Evolutionary conservation across 2,329 filamentous ascomycete genomes (phyloP).

Genomic region (Beauveria sp.): DNA sequence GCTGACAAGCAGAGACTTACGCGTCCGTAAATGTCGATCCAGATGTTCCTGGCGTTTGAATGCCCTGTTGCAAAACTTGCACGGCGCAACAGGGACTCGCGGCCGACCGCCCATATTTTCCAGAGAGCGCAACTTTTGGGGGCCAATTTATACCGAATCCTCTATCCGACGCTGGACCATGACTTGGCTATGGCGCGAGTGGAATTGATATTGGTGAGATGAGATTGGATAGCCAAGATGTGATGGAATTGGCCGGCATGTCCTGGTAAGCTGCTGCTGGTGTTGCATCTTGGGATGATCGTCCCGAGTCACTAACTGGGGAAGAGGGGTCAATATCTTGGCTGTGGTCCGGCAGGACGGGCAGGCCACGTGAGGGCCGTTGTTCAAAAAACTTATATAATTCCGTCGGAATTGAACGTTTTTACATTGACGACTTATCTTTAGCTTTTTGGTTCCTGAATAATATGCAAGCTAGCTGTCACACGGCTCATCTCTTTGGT

Average conservation of each 20-base stretch:
- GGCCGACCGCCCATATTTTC: slow-evolving; percentile 12
- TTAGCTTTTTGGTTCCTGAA: too few species aligned
- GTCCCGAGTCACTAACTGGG: background rate
- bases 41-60: slow-evolving; percentile 27
- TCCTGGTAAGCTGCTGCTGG: background rate
- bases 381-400: background rate
- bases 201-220: background rate
- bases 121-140: background rate
- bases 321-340: background rate
- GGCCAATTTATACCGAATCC: background rate
- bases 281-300: background rate
- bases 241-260: background rate
- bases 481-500: too few species aligned
- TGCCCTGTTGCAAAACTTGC: slow-evolving; percentile 22
- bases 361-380: background rate
- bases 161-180: background rate
- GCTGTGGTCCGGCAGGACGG: background rate
- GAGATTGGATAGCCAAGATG: background rate
- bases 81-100: slow-evolving; percentile 17
- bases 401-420: background rate
- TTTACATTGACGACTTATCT: too few species aligned
- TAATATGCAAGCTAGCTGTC: too few species aligned
- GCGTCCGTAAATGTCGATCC: slow-evolving; percentile 24
- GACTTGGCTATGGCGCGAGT: background rate
- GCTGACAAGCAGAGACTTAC: slow-evolving; percentile 13